Evolutionary conservation across 768 basidiomycete species (phyloP), one percentile per base, ranked within the genome.

Genomic region (Leccinum rimulosum): DNA sequence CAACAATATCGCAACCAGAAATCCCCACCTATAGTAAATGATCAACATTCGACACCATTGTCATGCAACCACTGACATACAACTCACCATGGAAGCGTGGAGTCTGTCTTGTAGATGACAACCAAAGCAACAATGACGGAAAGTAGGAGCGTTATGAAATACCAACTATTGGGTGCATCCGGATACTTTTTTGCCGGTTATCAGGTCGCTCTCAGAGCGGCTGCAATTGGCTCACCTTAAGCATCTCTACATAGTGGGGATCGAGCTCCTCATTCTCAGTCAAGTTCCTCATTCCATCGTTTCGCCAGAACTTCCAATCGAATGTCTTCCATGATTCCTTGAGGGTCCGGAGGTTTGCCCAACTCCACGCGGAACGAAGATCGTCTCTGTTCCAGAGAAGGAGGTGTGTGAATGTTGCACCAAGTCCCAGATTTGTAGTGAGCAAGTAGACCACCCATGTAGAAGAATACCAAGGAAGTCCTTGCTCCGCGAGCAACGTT

Each of bases 191-290:
- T n/a, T 15, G 35, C 15, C 55, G 10, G 51, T 61, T 33, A 56
- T 25, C 19, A 51, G 11, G 15, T 31, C 25, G 27, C 7, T 54
- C 5, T 28, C 3, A 3, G 25, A 74, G 74, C 3, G 70, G 70
- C 28, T 15, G 38, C 14, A 51, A 35, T 10, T 22, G 7, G 36
- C 49, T 77, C 50, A 74, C 75, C 17, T 73, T 68, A 49, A 61
- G 63, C 83, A 85, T 85, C 70, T 83, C 79, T 5, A 70, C 65
- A 35, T 81, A 79, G 67, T 86, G 85, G 28, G 82, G 79, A 61
- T 86, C 84, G 35, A 78, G 66, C n/a, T 77, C 74, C 48, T 77
- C 68, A 31, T 56, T 75, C 56, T 81, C 74, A 17, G 73, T 71
- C 64, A 71, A 35, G 15, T 55, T 40, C 52, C 64, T 60, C 51